These are phyloP conservation scores for Halophytophthora batemanensis DNA, from an alignment of 352 stramenopile species.

Conservation along the genomic window DNA sequence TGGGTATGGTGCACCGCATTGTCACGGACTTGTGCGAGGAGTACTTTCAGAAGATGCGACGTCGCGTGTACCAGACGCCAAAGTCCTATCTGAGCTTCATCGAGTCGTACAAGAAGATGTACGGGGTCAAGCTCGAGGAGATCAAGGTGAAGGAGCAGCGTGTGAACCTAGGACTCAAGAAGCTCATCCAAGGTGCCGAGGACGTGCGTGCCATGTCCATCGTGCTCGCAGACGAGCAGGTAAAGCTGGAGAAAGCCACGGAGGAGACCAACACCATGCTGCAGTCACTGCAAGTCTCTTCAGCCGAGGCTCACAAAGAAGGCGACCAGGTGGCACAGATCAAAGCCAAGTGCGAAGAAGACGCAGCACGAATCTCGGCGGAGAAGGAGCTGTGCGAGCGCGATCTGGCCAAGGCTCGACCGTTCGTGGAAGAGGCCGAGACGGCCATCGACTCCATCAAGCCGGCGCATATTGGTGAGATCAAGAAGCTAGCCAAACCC, in stretches of 20 bases:
- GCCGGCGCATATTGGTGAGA: constrained; percentile 96
- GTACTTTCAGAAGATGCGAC: constrained; percentile 98
- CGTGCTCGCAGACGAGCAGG: constrained; percentile 94
- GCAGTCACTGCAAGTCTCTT: constrained; percentile 94
- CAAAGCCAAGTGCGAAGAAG: constrained; percentile 96
- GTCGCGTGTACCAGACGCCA: constrained; percentile 97
- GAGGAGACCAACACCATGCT: constrained; percentile 98
- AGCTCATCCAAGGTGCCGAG: constrained; percentile 96
- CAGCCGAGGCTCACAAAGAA: constrained; percentile 96
- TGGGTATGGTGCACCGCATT: constrained; percentile 98
- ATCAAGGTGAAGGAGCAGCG: constrained; percentile 96
- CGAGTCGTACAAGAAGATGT: constrained; percentile 98
- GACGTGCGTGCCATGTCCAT: constrained; percentile 98
- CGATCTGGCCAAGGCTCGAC: constrained; percentile 97
- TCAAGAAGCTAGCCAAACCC: constrained; percentile 98
- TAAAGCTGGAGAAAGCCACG: constrained; percentile 96
- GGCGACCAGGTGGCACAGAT: constrained; percentile 95
- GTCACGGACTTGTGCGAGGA: constrained; percentile 97
- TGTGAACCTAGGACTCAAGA: constrained; percentile 96
- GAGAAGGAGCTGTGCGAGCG: constrained; percentile 95
- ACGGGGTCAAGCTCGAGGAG: constrained; percentile 91
- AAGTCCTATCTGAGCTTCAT: constrained; percentile 99
- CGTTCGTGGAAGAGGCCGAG: constrained; percentile 97
- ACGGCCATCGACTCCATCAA: constrained; percentile 98
- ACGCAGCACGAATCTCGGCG: constrained; percentile 92